Conservation (phyloP, 805 yeast species). For the Debaryomyces tyrocola region DNA sequence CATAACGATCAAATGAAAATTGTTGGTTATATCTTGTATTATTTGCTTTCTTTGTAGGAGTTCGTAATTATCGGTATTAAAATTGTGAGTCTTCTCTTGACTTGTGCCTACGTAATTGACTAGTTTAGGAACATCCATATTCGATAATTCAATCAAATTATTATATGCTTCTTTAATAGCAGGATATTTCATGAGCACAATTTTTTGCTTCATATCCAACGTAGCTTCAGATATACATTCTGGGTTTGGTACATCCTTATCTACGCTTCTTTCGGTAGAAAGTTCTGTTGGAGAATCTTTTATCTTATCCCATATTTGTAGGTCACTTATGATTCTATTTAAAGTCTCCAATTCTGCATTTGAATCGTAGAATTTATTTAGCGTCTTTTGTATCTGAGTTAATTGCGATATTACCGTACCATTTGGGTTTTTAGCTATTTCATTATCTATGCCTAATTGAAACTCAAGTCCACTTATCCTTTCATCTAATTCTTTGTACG, state of each 20-base stretch:
- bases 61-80: constrained; percentile 8
- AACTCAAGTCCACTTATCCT: constrained; percentile 10
- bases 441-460: constrained; percentile 4
- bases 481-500: constrained; percentile 7
- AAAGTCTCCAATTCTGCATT: constrained; percentile 19
- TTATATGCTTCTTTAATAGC: constrained; percentile 19
- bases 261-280: neutral
- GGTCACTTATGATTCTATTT: constrained; percentile 16
- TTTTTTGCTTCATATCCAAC: constrained; percentile 15
- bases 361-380: constrained; percentile 13
- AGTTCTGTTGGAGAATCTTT: neutral
- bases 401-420: constrained; percentile 14
- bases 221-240: neutral
- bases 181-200: constrained; percentile 21
- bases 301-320: constrained; percentile 16
- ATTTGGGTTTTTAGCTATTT: neutral
- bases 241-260: neutral
- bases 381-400: constrained; percentile 8
- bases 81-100: constrained; percentile 18
- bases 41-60: constrained; percentile 7
- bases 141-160: constrained; percentile 20
- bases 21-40: constrained; percentile 14
- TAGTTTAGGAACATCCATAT: constrained; percentile 19
- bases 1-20: constrained; percentile 21
- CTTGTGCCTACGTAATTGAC: constrained; percentile 16